A percentile compares a stretch with the other conserved stretches of the same genome.
Evolutionary conservation across 306 rosid genomes (phyloP).

Genomic region (Vigna angularis): DNA sequence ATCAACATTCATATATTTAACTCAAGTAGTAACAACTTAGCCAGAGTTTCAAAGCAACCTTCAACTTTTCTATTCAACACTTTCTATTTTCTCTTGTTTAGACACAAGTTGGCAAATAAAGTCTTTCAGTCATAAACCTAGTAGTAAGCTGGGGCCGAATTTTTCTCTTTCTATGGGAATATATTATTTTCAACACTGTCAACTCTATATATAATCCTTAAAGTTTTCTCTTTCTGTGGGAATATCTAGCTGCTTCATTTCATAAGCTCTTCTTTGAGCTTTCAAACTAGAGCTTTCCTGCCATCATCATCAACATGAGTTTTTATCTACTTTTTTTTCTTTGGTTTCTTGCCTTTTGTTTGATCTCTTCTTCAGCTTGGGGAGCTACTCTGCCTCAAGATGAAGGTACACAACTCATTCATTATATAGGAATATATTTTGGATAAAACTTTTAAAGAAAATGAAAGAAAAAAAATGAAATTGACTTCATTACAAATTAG

Average conservation of each 20-base stretch:
- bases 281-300: no score
- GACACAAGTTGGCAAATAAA: constrained; percentile 35
- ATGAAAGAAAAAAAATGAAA: no score
- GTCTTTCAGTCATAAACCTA: background rate
- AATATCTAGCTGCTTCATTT: no score
- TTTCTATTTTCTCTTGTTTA: background rate
- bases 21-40: background rate
- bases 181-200: background rate
- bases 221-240: no score
- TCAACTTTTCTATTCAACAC: background rate
- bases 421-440: no score
- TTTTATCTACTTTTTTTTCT: constrained; percentile 20
- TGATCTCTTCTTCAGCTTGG: constrained; percentile 27
- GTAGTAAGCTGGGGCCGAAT: background rate
- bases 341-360: constrained; percentile 32
- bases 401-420: constrained; percentile 38
- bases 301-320: no score
- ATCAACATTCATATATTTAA: constrained; percentile 37
- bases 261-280: no score
- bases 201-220: background rate
- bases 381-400: constrained; percentile 42
- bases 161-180: background rate
- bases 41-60: constrained; percentile 25
- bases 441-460: no score
- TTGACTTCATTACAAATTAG: no score